Conservation (phyloP, 106 monocot genomes). For the Triglochin maritima region DNA sequence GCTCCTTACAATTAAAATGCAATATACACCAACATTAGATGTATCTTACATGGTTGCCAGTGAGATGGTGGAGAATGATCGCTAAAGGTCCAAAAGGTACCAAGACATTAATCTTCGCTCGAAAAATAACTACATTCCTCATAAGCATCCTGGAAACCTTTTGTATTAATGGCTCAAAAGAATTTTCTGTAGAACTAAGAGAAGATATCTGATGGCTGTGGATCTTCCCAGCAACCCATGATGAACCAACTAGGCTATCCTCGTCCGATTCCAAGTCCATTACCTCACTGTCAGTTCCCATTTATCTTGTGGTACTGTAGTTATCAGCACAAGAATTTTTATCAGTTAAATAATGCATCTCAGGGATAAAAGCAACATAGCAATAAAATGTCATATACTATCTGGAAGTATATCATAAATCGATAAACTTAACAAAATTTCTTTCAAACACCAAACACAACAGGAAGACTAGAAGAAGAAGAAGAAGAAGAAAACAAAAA, state of each 20-base stretch:
- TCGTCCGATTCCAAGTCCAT: conserved; percentile 2
- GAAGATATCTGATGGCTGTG: conserved; percentile 12
- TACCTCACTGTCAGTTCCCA: too few relatives aligned
- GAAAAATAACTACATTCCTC: conserved; percentile 35
- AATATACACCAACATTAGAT: too few relatives aligned
- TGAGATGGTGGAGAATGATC: conserved; percentile 64
- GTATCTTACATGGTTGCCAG: conserved; percentile 61
- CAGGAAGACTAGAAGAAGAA: too few relatives aligned
- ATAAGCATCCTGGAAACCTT: conserved; percentile 44
- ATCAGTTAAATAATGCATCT: too few relatives aligned
- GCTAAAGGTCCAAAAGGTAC: conserved; percentile 86
- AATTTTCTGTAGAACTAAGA: conserved; percentile 7
- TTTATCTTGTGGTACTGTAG: not conserved
- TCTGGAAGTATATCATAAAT: too few relatives aligned
- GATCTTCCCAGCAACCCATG: conserved; percentile 28
- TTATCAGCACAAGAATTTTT: too few relatives aligned
- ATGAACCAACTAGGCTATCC: conserved; percentile 15
- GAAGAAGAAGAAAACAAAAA: too few relatives aligned
- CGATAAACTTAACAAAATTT: too few relatives aligned
- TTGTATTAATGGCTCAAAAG: not conserved
- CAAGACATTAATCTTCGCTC: conserved; percentile 77
- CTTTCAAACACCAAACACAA: too few relatives aligned
- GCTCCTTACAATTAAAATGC: too few relatives aligned
- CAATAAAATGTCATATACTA: too few relatives aligned
- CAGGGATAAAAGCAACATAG: too few relatives aligned